phyloP scores from a whole-genome alignment of 768 basidiomycete species.

The Hericium erinaceus region DNA sequence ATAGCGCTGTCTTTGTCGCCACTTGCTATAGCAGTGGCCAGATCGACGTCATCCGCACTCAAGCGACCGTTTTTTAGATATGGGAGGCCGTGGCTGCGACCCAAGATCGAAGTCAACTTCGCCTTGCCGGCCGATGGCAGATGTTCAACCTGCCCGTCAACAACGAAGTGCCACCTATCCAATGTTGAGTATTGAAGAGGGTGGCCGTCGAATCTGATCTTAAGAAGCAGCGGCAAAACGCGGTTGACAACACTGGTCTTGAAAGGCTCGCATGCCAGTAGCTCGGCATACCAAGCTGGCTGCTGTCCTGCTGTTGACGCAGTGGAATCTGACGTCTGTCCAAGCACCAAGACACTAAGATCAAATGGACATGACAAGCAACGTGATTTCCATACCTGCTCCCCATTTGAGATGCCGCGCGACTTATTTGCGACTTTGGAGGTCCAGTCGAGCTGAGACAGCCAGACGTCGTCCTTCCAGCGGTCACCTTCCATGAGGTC shows the following conservation, averaged over 20 bases:
- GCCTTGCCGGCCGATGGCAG: slow-evolving; percentile 33
- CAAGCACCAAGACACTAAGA: neutral
- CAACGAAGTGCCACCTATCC: slow-evolving; percentile 62
- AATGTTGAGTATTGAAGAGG: slow-evolving; percentile 46
- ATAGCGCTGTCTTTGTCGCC: slow-evolving; percentile 30
- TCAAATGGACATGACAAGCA: neutral
- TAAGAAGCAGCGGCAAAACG: slow-evolving; percentile 60
- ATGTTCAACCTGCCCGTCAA: slow-evolving; percentile 24
- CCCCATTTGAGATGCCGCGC: slow-evolving; percentile 40
- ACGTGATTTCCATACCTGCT: slow-evolving; percentile 18
- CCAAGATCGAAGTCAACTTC: slow-evolving; percentile 39
- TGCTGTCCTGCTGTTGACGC: neutral
- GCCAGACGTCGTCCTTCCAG: slow-evolving; percentile 75
- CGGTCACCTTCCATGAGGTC: slow-evolving; percentile 36
- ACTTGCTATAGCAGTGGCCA: slow-evolving; percentile 38
- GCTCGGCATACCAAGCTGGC: slow-evolving; percentile 50
- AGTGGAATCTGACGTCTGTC: neutral
- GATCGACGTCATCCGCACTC: slow-evolving; percentile 28
- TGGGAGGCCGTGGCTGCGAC: slow-evolving; percentile 35
- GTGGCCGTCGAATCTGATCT: slow-evolving; percentile 47
- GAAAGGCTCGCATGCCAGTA: slow-evolving; percentile 36
- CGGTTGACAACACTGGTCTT: slow-evolving; percentile 34
- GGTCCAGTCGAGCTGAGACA: slow-evolving; percentile 91
- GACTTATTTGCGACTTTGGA: slow-evolving; percentile 71
- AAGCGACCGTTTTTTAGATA: slow-evolving; percentile 36